Conservation (phyloP, 139 green algal species). For the Pseudopediastrum boryanum region DNA sequence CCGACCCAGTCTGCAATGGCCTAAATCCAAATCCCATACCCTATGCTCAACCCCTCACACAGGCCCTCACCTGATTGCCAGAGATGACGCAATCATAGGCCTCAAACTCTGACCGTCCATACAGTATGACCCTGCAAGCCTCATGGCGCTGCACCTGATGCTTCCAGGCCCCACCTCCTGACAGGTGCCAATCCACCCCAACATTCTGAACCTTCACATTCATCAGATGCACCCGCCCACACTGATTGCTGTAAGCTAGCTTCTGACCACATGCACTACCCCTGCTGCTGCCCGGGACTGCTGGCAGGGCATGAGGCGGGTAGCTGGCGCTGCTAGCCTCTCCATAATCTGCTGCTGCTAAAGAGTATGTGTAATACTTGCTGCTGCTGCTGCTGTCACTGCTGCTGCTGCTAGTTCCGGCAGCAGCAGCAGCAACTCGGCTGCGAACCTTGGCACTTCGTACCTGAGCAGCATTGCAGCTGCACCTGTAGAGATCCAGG, state of each 20-base stretch:
- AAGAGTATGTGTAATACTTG: no score
- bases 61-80: conserved; percentile 35
- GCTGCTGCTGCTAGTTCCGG: background rate
- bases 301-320: no score
- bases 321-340: no score
- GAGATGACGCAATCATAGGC: conserved; percentile 63
- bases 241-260: conserved; percentile 59
- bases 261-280: conserved; percentile 1
- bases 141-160: conserved; percentile 76
- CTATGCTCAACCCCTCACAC: no score
- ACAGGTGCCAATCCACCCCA: conserved; percentile 82
- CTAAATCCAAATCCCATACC: no score
- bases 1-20: no score
- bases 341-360: no score
- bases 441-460: no score
- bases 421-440: background rate
- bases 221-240: conserved; percentile 76
- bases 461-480: no score
- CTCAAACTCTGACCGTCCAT: conserved; percentile 91
- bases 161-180: conserved; percentile 84
- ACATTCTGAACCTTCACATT: conserved; percentile 87
- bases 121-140: conserved; percentile 73
- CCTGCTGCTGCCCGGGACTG: no score
- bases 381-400: background rate
- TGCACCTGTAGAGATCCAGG: no score